Evolutionary conservation across 2,329 filamentous ascomycete species (phyloP).

Genomic region (Aspergillus puulaauensis): DNA sequence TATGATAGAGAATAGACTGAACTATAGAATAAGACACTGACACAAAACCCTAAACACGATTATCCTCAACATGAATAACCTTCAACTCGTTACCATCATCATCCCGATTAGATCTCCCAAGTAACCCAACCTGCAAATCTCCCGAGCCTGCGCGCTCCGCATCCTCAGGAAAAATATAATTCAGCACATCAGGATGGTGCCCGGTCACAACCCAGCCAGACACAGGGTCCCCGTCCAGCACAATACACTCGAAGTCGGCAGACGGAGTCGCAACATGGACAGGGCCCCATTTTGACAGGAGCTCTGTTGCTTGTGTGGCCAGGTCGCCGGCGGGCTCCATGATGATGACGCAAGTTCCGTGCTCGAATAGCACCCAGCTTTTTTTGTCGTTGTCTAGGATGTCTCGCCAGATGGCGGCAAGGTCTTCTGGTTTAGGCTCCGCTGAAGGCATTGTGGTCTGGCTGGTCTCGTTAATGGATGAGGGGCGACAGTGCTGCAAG

Average conservation of each 20-base stretch:
- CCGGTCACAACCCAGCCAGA: slow-evolving; percentile 1
- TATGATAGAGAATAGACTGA: too few species aligned
- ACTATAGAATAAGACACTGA: too few species aligned
- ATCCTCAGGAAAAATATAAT: not conserved
- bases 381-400: not conserved
- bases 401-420: not conserved
- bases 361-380: slow-evolving; percentile 12
- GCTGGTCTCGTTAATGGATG: too few species aligned
- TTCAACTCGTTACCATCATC: not conserved
- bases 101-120: slow-evolving; percentile 4
- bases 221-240: not conserved
- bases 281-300: not conserved
- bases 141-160: not conserved
- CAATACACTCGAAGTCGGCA: not conserved
- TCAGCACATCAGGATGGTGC: slow-evolving; percentile 8
- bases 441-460: too few species aligned
- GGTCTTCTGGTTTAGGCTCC: too few species aligned
- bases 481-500: too few species aligned
- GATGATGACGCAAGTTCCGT: slow-evolving; percentile 7
- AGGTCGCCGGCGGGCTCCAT: not conserved
- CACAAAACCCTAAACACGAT: not conserved
- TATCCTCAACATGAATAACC: slow-evolving; percentile 9
- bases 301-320: not conserved
- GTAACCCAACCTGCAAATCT: not conserved
- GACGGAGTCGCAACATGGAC: not conserved